phyloP scores from a whole-genome alignment of 345 rosid species.

The Lagerstroemia speciosa region DNA sequence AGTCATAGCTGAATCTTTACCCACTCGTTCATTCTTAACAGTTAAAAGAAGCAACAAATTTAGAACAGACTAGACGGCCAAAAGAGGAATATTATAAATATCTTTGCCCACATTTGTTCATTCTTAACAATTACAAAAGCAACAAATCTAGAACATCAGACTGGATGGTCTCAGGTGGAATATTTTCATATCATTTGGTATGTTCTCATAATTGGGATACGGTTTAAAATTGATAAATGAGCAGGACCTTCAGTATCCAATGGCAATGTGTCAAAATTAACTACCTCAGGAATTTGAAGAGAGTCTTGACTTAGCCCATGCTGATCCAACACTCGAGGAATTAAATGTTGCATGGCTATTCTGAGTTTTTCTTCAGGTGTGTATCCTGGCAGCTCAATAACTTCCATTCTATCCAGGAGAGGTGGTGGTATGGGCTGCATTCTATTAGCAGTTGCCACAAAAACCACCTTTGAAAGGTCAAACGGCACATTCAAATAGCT shows the following conservation, averaged over 20 bases:
- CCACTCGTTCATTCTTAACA: background rate
- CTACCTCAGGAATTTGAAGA: conserved; percentile 96
- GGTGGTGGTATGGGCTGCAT: conserved; percentile 95
- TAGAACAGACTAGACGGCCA: too few relatives aligned
- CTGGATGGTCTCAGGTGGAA: too few relatives aligned
- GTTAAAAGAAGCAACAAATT: too few relatives aligned
- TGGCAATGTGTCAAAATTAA: background rate
- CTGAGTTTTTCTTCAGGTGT: conserved; percentile 90
- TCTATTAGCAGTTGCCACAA: conserved; percentile 95
- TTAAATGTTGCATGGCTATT: conserved; percentile 86
- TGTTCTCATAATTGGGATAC: too few relatives aligned
- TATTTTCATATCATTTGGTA: too few relatives aligned
- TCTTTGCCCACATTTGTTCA: background rate
- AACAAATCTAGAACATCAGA: too few relatives aligned
- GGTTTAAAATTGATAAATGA: background rate
- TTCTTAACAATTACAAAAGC: too few relatives aligned
- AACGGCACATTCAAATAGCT: conserved; percentile 97
- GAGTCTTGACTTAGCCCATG: conserved; percentile 77
- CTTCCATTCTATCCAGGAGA: conserved; percentile 95
- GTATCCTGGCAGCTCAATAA: conserved; percentile 95
- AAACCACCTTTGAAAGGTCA: conserved; percentile 92
- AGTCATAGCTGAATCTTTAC: background rate
- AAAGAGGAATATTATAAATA: too few relatives aligned
- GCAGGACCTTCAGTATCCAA: background rate
- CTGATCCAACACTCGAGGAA: conserved; percentile 95